Base-by-base conservation (phyloP, 768 basidiomycete species). In the Royoungia palumana region DNA sequence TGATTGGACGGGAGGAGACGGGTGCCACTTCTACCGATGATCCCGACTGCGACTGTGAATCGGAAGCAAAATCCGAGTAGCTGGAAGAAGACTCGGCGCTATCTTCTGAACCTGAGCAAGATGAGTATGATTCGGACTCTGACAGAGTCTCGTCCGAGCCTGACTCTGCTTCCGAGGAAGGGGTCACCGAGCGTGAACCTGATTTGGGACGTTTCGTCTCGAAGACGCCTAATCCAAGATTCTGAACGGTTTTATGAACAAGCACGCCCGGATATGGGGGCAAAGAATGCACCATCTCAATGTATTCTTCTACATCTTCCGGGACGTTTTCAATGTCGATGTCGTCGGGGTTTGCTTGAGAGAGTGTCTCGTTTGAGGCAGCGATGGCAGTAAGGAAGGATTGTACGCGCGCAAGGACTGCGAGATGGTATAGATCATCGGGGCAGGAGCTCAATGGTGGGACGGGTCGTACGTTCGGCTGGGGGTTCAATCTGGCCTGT, bases 241-340 rank as follows among this genome's bases (percentile, higher is more conserved):
- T 80, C 83, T 85, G 63, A 35, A 17, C 5, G 27, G 40, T 0
- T n/a, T 16, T 4, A 25, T 43, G 28, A 51, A 35, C 24, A 34
- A 35, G 43, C 35, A 44, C 43, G 32, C 14, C 24, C 20, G 14
- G 22, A n/a, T 19, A 20, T 37, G 20, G 45, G 30, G 28, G 19
- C 35, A 20, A 27, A 36, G 44, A 41, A 39, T 2, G 27, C 52
- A 81, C 84, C 83, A 87, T 86, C 63, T 87, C 78, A 55, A 88
- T 82, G 60, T 84, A 79, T 49, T 66, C 73, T 2, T 71, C 72
- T 43, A 70, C 72, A n/a, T 69, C 69, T 19, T 69, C 72, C 7
- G 70, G 67, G 20, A 88, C 56, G 48, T 83, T 73, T 63, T 89
- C 87, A 35, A 89, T 86, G 58, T 88, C 80, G n/a, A 88, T 69